Evolutionary conservation across 169 alveolate genomes (phyloP), one percentile per base, ranked within the genome.

Genomic region (Eimeria tenella): DNA sequence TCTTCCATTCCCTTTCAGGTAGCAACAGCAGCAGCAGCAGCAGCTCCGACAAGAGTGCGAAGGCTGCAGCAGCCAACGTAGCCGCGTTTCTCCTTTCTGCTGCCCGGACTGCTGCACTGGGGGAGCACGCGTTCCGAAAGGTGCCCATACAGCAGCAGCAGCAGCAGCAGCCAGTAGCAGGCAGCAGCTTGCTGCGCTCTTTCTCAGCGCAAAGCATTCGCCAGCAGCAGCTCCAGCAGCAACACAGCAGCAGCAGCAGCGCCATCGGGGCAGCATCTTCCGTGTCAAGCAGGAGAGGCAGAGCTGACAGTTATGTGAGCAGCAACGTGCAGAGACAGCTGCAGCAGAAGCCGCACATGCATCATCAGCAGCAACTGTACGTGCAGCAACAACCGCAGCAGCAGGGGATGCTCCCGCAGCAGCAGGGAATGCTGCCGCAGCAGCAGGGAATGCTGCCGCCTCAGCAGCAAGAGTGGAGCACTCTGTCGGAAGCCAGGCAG

Each of bases 221-320:
- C 23, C 91, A 56, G 60, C 91, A 83, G 79, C 77, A 83, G 74
- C 62, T 31, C 60, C 91, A 62, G 79, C 79, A 83, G 52, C 77
- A 83, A 4, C 91, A 83, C 91, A 83, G 91, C 91, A 83, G 77
- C 63, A 83, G 91, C 91, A 83, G 89, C 89, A 81, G 91, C 79
- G 77, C 77, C 68, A 52, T 60, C 60, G 91, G 77, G 8, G 77
- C 77, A 17, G 74, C 79, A 8, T 56, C 91, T 9, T 83, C 77
- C 4, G 91, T 62, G 5, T 83, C 58, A 10, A 81, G 89, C 73
- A 81, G 89, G 23, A 81, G 58, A 58, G 89, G 89, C 55, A 81
- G 89, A 56, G 89, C 89, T 7, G 89, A 81, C 55, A 81, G 89
- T 23, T 81, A 55, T 70, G 89, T 81, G 55, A 56, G 89, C 89